Conservation (phyloP, 2,329 filamentous ascomycete species). For the Colletotrichum sp. region DNA sequence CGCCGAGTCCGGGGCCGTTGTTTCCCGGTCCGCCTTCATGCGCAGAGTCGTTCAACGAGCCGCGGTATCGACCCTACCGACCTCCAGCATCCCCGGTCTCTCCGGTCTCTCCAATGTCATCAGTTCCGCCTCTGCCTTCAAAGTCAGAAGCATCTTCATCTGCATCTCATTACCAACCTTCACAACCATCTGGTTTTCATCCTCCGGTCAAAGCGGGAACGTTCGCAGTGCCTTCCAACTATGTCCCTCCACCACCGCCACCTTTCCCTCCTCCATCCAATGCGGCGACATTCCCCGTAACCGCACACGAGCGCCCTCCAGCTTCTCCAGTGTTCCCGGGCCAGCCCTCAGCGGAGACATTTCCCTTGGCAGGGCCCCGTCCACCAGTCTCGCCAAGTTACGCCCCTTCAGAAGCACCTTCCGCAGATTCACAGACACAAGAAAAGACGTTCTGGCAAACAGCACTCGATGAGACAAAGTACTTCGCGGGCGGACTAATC, state of each 20-base stretch:
- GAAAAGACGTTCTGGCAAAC: constrained; percentile 44
- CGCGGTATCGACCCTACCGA: neutral
- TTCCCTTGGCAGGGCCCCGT: neutral
- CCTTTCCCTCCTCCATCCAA: neutral
- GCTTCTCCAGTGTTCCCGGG: neutral
- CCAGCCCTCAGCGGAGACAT: neutral
- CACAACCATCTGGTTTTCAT: neutral
- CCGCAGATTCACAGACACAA: neutral
- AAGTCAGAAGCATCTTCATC: neutral
- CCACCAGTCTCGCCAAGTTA: neutral
- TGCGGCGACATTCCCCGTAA: neutral
- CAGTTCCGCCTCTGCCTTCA: neutral
- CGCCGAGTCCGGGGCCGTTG: neutral
- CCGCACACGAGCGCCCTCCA: neutral
- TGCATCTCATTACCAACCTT: neutral
- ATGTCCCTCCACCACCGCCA: neutral
- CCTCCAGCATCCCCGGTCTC: neutral
- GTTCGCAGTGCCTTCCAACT: neutral
- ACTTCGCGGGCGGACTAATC: constrained; percentile 69
- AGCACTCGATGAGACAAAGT: constrained; percentile 61
- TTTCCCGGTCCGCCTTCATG: neutral
- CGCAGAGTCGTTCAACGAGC: neutral
- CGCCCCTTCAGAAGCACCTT: neutral
- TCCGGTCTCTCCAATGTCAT: neutral
- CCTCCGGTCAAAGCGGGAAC: neutral